Evolutionary conservation across 1,284 basidiomycete genomes (phyloP), one percentile per base, ranked within the genome.

Genomic region (Gymnopus androsaceus): DNA sequence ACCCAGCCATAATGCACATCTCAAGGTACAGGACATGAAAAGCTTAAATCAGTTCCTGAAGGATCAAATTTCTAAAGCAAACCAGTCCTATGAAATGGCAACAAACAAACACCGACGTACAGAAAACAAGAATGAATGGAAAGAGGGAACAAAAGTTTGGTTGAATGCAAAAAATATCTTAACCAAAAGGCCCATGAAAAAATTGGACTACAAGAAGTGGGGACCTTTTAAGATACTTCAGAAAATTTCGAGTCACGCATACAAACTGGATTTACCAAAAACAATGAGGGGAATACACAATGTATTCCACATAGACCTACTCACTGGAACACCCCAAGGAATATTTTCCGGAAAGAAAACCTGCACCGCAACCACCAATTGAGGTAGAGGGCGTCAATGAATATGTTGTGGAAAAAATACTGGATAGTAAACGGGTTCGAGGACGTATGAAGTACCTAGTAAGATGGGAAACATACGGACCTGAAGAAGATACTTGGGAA

Each of bases 331-430:
- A 54, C 37, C 30, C 31, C 27, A 23, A 55, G 2, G 55, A 65
- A 12, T 15, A 38, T 9, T 46, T 61, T 21, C 48, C 44, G 2
- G n/a, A 28, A 30, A 37, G 34, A 31, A 31, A 57, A 31, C 31
- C 33, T 12, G 53, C 45, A 17, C 38, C 47, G 2, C 48, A 25
- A 3, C 52, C 50, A n/a, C 36, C 57, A n/a, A 17, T 48, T n/a
- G 38, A 52, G 14, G 27, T 48, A 28, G 25, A 38, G 31, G 40
- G 11, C 17, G 37, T 12, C 30, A 15, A 40, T 1, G 56, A 58
- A 46, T 50, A 54, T 40, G 59, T 63, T 31, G 64, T 68, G 0
- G 64, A 69, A 38, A 12, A 54, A 1, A 63, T 67, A 12, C 17
- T 66, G 3, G 59, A 69, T 54, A 57, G 49, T 30, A 30, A 56